phyloP scores from a whole-genome alignment of 2,329 filamentous ascomycete species.

The Pleoardoris graminearum region DNA sequence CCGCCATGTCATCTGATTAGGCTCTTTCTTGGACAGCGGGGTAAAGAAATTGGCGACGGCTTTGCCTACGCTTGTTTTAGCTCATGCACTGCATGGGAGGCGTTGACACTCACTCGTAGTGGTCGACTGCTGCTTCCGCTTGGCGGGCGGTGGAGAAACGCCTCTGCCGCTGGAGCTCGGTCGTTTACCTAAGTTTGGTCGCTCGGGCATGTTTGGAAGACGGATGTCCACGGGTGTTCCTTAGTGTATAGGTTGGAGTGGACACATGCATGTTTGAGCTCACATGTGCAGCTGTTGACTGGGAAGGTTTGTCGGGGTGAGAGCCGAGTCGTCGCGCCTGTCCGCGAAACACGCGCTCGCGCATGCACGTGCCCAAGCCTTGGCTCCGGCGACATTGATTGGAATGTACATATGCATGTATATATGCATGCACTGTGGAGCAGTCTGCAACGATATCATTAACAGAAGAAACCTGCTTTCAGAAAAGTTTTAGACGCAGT shows the following conservation, averaged over 20 bases:
- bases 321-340: slow-evolving; percentile 11
- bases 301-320: neutral
- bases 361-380: slow-evolving; percentile 35
- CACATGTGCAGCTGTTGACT: neutral
- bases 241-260: no score
- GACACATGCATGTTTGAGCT: no score
- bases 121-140: slow-evolving; percentile 58
- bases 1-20: slow-evolving; percentile 73
- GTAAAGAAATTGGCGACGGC: slow-evolving; percentile 87
- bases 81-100: neutral
- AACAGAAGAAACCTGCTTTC: no score
- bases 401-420: no score
- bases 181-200: slow-evolving; percentile 37
- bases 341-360: slow-evolving; percentile 29
- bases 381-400: neutral
- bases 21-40: slow-evolving; percentile 79
- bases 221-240: neutral
- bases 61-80: slow-evolving; percentile 53
- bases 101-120: slow-evolving; percentile 57
- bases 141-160: slow-evolving; percentile 62
- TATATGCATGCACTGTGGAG: neutral
- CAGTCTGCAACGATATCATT: neutral
- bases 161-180: slow-evolving; percentile 45
- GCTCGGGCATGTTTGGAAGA: slow-evolving; percentile 22
- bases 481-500: no score